Evolutionary conservation across 2,329 filamentous ascomycete species (phyloP).

Genomic region (Arthrinium phaeospermum): DNA sequence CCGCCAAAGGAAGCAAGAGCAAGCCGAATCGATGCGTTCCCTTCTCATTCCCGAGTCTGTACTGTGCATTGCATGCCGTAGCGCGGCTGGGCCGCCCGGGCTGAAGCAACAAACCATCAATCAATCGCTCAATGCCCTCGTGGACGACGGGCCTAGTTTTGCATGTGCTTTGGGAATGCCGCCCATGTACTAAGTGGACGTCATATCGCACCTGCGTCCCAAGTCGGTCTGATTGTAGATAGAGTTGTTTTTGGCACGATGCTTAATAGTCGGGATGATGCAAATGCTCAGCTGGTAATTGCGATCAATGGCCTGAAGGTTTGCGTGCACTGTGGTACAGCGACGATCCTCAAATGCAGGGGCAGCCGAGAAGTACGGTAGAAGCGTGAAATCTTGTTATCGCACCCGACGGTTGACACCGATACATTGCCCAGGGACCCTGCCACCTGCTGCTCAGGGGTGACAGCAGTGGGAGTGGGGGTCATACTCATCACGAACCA

Average conservation of each 20-base stretch:
- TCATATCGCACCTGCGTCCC: slow-evolving; percentile 1
- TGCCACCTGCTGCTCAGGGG: slow-evolving; percentile 3
- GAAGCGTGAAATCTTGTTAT: no score
- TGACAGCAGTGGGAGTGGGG: not conserved
- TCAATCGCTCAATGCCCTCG: slow-evolving; percentile 4
- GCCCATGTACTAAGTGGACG: not conserved
- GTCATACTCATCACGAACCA: not conserved
- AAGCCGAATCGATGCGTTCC: not conserved
- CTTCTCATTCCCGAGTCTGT: not conserved
- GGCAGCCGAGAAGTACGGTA: not conserved
- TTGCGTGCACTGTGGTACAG: slow-evolving; percentile 1
- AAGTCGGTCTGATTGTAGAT: not conserved
- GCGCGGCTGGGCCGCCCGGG: not conserved
- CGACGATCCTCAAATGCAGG: not conserved
- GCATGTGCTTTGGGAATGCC: slow-evolving; percentile 1
- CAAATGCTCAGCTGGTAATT: not conserved
- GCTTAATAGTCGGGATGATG: not conserved
- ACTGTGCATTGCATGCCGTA: not conserved
- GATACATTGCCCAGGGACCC: not conserved
- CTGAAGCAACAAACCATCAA: not conserved
- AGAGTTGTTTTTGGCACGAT: not conserved
- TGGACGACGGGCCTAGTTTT: not conserved
- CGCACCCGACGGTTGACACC: not conserved
- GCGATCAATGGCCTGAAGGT: not conserved
- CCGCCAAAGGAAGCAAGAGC: slow-evolving; percentile 3